A percentile compares a stretch with the other conserved stretches of the same genome.
Evolutionary conservation across 1,284 basidiomycete species (phyloP).

Genomic region (Kwoniella shivajii): DNA sequence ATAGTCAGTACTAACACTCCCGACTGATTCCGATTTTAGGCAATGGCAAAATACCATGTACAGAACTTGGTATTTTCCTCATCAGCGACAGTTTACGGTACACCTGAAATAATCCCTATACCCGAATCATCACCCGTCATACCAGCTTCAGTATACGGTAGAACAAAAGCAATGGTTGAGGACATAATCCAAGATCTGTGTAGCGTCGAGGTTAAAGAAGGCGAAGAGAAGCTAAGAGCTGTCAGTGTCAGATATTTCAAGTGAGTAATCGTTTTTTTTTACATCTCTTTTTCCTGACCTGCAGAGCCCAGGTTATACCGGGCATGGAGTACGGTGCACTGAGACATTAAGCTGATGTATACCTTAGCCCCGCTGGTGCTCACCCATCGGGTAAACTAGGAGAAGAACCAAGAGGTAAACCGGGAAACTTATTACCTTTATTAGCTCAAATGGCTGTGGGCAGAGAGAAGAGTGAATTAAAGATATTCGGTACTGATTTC

Average conservation of each 20-base stretch:
- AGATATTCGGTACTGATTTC: constrained; percentile 98
- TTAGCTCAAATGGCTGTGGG: constrained; percentile 96
- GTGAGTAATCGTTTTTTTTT: constrained; percentile 58
- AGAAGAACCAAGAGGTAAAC: constrained; percentile 92
- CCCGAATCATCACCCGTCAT: constrained; percentile 86
- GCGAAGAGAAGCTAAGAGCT: constrained; percentile 35
- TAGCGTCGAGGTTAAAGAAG: constrained; percentile 58
- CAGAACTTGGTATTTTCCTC: constrained; percentile 93
- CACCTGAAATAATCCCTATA: constrained; percentile 88
- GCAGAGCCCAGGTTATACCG: no score
- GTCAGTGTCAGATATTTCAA: constrained; percentile 83
- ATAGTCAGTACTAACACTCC: background rate
- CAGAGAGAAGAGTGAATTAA: constrained; percentile 76
- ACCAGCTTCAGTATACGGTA: constrained; percentile 92
- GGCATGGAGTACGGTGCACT: no score
- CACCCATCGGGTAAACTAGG: constrained; percentile 95
- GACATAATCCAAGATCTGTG: constrained; percentile 87
- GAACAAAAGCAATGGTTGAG: constrained; percentile 94
- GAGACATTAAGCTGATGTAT: constrained; percentile 2
- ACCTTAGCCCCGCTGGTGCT: constrained; percentile 84
- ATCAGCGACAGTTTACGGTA: constrained; percentile 98
- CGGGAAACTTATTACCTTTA: constrained; percentile 91
- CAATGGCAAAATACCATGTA: constrained; percentile 82
- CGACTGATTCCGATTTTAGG: constrained; percentile 26
- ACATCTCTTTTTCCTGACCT: background rate